Evolutionary conservation across 2,329 filamentous ascomycete species (phyloP).

Genomic region (Microdochium trichocladiopsis): DNA sequence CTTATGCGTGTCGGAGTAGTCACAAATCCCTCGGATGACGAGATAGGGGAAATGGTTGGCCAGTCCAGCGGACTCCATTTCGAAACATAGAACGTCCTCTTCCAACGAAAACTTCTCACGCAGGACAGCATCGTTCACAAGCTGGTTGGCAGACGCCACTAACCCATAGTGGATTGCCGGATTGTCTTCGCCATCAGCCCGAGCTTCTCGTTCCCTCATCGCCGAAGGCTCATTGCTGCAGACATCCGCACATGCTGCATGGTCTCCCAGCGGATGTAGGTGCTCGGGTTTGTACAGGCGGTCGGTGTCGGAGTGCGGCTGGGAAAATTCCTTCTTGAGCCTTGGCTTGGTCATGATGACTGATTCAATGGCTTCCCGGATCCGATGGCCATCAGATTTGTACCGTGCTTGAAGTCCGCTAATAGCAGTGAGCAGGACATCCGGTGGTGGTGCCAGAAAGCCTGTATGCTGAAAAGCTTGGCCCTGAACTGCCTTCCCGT

Average conservation of each 20-base stretch:
- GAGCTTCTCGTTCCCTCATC: constrained; percentile 7
- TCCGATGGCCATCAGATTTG: constrained; percentile 9
- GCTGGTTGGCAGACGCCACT: constrained; percentile 22
- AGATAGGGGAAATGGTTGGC: constrained; percentile 19
- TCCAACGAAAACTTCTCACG: constrained; percentile 16
- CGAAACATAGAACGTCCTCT: constrained; percentile 19
- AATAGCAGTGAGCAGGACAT: constrained; percentile 2
- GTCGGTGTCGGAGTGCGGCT: constrained; percentile 10
- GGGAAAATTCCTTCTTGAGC: constrained; percentile 15
- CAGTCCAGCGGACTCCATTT: constrained; percentile 23
- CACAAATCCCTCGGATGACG: constrained; percentile 22
- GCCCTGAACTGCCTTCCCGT: constrained; percentile 15
- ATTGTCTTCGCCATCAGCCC: constrained; percentile 9
- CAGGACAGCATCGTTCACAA: constrained; percentile 18
- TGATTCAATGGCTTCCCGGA: constrained; percentile 18
- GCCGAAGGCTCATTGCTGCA: constrained; percentile 11
- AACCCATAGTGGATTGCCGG: constrained; percentile 23
- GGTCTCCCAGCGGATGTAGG: constrained; percentile 4
- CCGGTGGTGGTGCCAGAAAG: constrained; percentile 3
- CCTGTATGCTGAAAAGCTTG: constrained; percentile 8
- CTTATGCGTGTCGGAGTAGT: constrained; percentile 21
- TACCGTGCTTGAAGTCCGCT: constrained; percentile 17
- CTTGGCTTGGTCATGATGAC: no score
- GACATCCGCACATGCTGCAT: constrained; percentile 7
- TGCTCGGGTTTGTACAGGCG: not conserved